A percentile compares a stretch with the other conserved stretches of the same genome.
phyloP scores from a whole-genome alignment of 768 basidiomycete species.

The Daedaleopsis sinensis region DNA sequence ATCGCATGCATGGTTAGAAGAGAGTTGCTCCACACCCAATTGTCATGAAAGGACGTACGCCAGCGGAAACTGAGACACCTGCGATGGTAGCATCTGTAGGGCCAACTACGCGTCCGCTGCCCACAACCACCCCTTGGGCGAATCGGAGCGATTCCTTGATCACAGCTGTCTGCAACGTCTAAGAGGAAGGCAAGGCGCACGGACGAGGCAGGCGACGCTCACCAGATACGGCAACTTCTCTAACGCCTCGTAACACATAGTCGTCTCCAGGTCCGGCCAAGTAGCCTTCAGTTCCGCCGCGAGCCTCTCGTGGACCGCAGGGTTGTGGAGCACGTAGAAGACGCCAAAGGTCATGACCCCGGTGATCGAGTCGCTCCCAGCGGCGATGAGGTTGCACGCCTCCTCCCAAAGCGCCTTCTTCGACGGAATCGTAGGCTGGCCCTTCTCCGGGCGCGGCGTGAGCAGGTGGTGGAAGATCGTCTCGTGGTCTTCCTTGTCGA shows the following conservation, averaged over 20 bases:
- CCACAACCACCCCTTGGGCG: slow-evolving; percentile 41
- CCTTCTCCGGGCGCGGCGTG: background rate
- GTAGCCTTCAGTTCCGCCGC: background rate
- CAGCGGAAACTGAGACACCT: slow-evolving; percentile 40
- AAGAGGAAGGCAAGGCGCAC: too few species aligned
- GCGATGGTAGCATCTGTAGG: slow-evolving; percentile 36
- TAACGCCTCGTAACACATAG: background rate
- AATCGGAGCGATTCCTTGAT: slow-evolving; percentile 50
- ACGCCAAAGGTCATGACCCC: background rate
- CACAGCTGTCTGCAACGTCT: slow-evolving; percentile 52
- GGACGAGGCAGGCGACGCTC: too few species aligned
- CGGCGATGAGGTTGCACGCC: background rate
- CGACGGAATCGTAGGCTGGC: background rate
- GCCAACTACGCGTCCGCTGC: slow-evolving; percentile 44
- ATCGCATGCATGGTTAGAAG: background rate
- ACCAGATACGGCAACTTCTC: background rate
- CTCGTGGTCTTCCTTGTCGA: background rate
- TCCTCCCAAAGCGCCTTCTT: background rate
- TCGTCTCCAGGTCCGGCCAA: background rate
- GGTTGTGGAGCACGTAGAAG: background rate
- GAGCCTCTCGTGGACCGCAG: background rate
- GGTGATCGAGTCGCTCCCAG: background rate
- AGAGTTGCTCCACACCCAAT: too few species aligned
- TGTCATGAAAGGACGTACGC: too few species aligned
- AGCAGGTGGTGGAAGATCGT: background rate